Percentiles rank a stretch among this genome's conserved stretches.
Conservation (phyloP, 2,329 filamentous ascomycete species). For the Davidsoniella eucalypti region DNA sequence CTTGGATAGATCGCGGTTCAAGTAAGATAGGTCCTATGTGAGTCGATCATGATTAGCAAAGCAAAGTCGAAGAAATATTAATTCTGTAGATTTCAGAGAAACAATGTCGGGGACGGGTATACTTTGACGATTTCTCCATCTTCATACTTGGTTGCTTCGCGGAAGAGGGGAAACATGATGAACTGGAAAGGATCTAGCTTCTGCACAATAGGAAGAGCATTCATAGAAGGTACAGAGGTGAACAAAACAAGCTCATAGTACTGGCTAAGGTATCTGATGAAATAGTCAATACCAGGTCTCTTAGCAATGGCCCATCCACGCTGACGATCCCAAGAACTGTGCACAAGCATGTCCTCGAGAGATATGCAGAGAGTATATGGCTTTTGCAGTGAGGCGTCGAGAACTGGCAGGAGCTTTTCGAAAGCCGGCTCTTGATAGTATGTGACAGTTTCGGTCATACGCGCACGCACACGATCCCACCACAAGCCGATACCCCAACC, state of each 20-base stretch:
- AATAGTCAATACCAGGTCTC: constrained; percentile 90
- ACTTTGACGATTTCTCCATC: constrained; percentile 95
- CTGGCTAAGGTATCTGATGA: constrained; percentile 87
- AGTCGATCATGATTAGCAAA: background rate
- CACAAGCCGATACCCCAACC: constrained; percentile 63
- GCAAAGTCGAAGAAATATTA: background rate
- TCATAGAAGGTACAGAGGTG: constrained; percentile 69
- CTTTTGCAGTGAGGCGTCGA: constrained; percentile 61
- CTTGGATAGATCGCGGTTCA: constrained; percentile 91
- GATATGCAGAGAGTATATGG: constrained; percentile 88
- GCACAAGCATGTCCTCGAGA: constrained; percentile 83
- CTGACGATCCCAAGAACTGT: constrained; percentile 87
- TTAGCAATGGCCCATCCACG: constrained; percentile 94
- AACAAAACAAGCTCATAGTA: constrained; percentile 98
- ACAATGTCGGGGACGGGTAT: constrained; percentile 16
- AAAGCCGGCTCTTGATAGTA: constrained; percentile 97
- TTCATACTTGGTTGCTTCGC: constrained; percentile 94
- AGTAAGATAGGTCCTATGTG: constrained; percentile 75
- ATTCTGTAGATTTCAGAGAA: background rate
- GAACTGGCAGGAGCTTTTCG: constrained; percentile 74
- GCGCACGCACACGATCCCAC: constrained; percentile 65
- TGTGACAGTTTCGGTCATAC: constrained; percentile 57
- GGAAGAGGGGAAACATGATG: constrained; percentile 86
- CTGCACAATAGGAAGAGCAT: constrained; percentile 72
- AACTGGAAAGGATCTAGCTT: constrained; percentile 93